A percentile compares a stretch with the other conserved stretches of the same genome.
Evolutionary conservation across 2,329 filamentous ascomycete species (phyloP).

Genomic region (Teratosphaeria destructans): DNA sequence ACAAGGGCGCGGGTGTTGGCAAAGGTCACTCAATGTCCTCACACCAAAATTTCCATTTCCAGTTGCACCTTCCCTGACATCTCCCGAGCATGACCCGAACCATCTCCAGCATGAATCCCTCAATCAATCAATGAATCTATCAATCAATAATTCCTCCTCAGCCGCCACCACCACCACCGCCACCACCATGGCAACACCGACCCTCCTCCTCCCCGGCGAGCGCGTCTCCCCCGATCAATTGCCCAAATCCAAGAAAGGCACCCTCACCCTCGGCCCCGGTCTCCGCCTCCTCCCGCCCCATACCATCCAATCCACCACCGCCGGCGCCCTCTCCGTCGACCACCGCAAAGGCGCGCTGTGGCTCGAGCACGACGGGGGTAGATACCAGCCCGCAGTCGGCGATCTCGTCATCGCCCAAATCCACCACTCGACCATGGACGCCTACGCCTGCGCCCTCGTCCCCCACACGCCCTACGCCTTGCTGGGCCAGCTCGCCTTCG

Average conservation of each 20-base stretch:
- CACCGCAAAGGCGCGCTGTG: conserved; percentile 66
- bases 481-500: conserved; percentile 83
- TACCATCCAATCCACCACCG: conserved; percentile 58
- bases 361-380: conserved; percentile 58
- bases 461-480: conserved; percentile 52
- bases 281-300: conserved; percentile 72
- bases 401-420: conserved; percentile 86
- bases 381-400: conserved; percentile 69
- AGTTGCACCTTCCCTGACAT: background rate
- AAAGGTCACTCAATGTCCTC: background rate
- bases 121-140: background rate
- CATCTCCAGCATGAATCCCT: background rate
- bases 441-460: conserved; percentile 69
- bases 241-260: conserved; percentile 50
- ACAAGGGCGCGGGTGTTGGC: too few relatives aligned
- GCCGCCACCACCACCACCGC: background rate
- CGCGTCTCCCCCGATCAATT: conserved; percentile 54
- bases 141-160: background rate
- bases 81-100: background rate
- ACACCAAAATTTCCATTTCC: background rate
- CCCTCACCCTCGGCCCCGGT: conserved; percentile 74
- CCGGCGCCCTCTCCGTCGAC: conserved; percentile 58
- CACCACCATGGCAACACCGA: background rate
- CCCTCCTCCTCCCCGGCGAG: conserved; percentile 73
- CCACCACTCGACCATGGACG: conserved; percentile 62